These are phyloP conservation scores for Laguncularia racemosa DNA, from an alignment of 345 rosid genomes.

Conservation along the genomic window DNA sequence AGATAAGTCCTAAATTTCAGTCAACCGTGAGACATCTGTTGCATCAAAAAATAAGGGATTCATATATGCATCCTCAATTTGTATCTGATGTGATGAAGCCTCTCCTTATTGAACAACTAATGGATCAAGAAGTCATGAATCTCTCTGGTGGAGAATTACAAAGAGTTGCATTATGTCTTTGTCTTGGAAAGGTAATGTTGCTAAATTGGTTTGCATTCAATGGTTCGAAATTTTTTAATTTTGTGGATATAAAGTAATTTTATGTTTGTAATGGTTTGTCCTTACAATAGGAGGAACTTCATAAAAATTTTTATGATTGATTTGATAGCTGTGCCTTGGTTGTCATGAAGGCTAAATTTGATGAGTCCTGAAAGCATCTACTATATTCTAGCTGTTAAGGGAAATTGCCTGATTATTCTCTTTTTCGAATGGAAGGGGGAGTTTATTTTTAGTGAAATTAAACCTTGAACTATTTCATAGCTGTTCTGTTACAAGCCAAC, in stretches of 20 bases:
- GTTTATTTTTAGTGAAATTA: no score
- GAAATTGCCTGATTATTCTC: no score
- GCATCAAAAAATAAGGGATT: conserved; percentile 84
- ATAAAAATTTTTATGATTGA: no score
- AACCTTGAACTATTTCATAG: no score
- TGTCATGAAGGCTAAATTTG: no score
- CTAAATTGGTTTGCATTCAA: neutral
- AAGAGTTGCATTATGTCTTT: conserved; percentile 90
- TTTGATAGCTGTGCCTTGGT: no score
- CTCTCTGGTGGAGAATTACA: conserved; percentile 99
- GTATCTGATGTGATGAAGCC: conserved; percentile 98
- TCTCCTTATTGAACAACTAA: conserved; percentile 88
- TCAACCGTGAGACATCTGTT: conserved; percentile 74
- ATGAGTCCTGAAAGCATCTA: no score
- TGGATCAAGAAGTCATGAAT: conserved; percentile 94
- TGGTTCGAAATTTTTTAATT: neutral
- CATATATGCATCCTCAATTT: conserved; percentile 91
- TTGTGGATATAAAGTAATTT: neutral
- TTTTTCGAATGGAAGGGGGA: no score
- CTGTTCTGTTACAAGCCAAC: no score
- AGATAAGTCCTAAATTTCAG: conserved; percentile 86
- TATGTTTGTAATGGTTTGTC: no score
- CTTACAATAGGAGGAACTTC: no score
- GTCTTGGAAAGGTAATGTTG: conserved; percentile 84
- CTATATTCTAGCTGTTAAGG: no score